Base-by-base conservation (phyloP, 1,284 basidiomycete genomes). In the Mycocalia duriaeana region DNA sequence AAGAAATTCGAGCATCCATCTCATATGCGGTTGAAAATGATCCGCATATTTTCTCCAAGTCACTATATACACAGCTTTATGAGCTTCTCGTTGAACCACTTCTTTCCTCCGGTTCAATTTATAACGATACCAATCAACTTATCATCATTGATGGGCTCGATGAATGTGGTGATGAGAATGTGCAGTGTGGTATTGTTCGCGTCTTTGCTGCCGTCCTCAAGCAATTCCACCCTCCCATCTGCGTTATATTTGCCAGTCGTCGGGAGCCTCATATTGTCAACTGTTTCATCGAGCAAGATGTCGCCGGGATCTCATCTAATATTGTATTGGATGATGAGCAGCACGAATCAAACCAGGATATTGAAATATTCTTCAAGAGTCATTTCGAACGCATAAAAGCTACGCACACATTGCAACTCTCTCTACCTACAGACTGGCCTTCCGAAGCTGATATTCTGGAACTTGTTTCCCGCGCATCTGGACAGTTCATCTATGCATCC, bases 161-260 rank as follows among this genome's bases (percentile, higher is more conserved):
- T 18, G 52, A 56, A 44, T 53, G 52, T 23, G 20, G 18, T 6
- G 26, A 46, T 14, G 16, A n/a, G 8, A 23, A 19, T 7, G 35
- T 20, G 6, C 52, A 53, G 26, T 11, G 24, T 3, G 2, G 8
- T 5, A 39, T 57, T 22, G 34, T 56, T 5, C 19, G 36, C 3
- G 19, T 37, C 2, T 36, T 47, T n/a, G 38, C 24, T 7, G 22
- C 11, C 5, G 18, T 19, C 4, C 16, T 28, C 24, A 19, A 14
- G n/a, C 16, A 42, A 22, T 16, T 8, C 22, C 24, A 28, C 0
- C 3, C 50, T 3, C 53, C 56, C 6, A 8, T 56, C 25, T 14
- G 48, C n/a, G 45, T 57, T 14, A 35, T 58, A 4, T 44, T 61
- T 26, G 43, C 51, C 23, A 60, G 61, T 45, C 57, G 60, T 0